A percentile compares a stretch with the other conserved stretches of the same genome.
These are phyloP conservation scores for Ailanthus altissimus DNA, from an alignment of 345 rosid species.

Conservation along the genomic window DNA sequence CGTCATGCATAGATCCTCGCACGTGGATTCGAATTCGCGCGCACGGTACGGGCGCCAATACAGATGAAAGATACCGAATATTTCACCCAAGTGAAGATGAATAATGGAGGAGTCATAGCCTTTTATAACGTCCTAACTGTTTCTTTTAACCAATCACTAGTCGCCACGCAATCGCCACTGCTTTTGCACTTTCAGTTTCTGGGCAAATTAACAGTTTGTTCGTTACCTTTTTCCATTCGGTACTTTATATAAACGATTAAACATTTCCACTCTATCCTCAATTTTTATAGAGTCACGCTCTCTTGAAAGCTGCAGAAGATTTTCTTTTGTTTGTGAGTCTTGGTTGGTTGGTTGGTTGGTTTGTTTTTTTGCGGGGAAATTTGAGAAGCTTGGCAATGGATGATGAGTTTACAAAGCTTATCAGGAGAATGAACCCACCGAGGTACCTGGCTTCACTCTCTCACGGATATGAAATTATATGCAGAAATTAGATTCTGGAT, in stretches of 20 bases:
- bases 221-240: background rate
- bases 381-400: conserved; percentile 29
- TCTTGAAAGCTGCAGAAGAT: too few relatives aligned
- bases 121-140: conserved; percentile 21
- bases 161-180: background rate
- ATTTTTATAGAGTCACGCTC: background rate
- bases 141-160: conserved; percentile 4
- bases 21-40: conserved; percentile 14
- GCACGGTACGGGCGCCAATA: background rate
- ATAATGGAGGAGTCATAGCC: too few relatives aligned
- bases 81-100: background rate
- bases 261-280: background rate
- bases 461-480: background rate
- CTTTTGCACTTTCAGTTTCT: background rate
- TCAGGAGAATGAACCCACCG: conserved; percentile 53
- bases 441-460: conserved; percentile 24
- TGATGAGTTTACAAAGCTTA: conserved; percentile 53
- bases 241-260: conserved; percentile 2
- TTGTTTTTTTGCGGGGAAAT: background rate
- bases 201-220: conserved; percentile 17
- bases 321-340: background rate
- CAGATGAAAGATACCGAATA: background rate
- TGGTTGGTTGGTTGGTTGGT: too few relatives aligned
- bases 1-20: background rate
- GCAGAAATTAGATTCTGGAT: conserved; percentile 4